Conservation (phyloP, 495 filamentous ascomycete species). For the Tuber magnatum region DNA sequence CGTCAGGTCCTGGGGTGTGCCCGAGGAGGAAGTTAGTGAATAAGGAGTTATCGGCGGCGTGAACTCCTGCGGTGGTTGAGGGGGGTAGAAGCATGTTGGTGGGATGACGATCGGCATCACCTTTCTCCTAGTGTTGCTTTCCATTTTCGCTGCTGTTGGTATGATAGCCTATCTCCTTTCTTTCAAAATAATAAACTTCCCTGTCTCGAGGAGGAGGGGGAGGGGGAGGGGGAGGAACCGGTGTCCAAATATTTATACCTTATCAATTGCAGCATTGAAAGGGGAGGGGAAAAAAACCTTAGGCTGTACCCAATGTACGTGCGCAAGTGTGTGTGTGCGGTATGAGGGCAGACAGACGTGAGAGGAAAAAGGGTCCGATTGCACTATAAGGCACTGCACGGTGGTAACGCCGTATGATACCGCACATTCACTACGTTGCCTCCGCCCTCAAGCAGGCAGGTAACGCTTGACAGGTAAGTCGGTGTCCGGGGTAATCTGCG, state of each 20-base stretch:
- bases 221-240: background rate
- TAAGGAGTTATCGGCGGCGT: background rate
- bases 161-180: background rate
- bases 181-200: background rate
- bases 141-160: background rate
- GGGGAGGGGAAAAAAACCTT: background rate
- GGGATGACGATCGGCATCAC: background rate
- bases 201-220: background rate
- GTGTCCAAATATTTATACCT: background rate
- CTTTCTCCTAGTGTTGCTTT: background rate
- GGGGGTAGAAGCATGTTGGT: background rate
- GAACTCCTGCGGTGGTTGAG: background rate
- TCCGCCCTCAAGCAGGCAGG: background rate
- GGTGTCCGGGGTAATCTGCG: slow-evolving; percentile 1
- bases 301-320: too few relatives aligned
- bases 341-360: background rate
- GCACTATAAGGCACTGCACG: background rate
- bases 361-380: background rate
- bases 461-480: background rate
- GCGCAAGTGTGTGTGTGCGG: background rate
- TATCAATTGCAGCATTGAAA: background rate
- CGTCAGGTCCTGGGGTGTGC: background rate
- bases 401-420: background rate
- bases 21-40: background rate
- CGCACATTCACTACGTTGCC: background rate